Evolutionary conservation across 2,329 filamentous ascomycete species (phyloP), one percentile per base, ranked within the genome.

Genomic region (Cordyceps militaris): DNA sequence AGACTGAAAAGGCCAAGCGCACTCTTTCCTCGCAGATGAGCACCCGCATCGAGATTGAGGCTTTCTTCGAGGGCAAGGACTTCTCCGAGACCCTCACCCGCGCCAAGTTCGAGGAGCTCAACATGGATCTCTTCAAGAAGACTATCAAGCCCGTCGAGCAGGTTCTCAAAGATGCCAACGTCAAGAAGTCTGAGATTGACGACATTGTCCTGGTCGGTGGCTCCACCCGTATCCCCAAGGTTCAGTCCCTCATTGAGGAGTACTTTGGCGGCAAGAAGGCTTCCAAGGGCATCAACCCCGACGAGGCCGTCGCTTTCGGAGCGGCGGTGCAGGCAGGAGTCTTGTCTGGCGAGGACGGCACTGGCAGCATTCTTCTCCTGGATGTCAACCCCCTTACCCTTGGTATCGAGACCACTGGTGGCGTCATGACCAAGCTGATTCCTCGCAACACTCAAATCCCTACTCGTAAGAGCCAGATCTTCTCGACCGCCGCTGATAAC

Each of bases 101-200:
- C 68, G 94, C 94, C 82, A 97, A 97, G 84, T 97, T 99, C 70
- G 94, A 99, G 80, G 93, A 97, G 79, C 85, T 97, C 69, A 97
- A 97, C 88, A 92, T 92, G 67, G 93, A 97, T 70, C 87, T 97
- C 62, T 97, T 97, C 88, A 96, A 96, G 87, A 96, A 94, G 85
- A 97, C 94, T 59, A 85, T 97, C 65, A 96, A 97, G 86, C 93
- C 94, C 59, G 94, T 97, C 65, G 91, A 97, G 81, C 92, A 97
- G 83, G 94, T 97, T 66, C 84, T 99, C 72, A 96, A 96, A 82
- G 94, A 97, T 67, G 91, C 92, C 74, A 96, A 97, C 83, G 83
- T 97, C 69, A 93, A 93, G 86, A 97, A 97, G 88, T 79, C 77
- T 62, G 92, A 97, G 68, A 84, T 99, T 67, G 86, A 97, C 69